phyloP scores from a whole-genome alignment of 345 rosid genomes.

The Physaria fendleri region DNA sequence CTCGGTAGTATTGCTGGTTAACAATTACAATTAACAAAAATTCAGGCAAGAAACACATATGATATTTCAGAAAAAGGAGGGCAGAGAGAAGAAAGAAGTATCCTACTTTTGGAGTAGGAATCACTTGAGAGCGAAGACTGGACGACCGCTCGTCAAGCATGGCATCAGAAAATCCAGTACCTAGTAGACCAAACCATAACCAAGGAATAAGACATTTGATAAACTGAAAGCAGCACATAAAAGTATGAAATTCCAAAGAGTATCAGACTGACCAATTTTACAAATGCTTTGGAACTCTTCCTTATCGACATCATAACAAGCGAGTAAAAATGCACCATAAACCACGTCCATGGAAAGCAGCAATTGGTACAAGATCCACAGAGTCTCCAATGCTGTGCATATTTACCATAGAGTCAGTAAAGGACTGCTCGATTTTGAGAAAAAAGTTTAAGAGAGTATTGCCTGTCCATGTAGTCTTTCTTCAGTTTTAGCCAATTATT shows the following conservation, averaged over 20 bases:
- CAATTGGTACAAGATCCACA: constrained; percentile 92
- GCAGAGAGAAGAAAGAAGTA: neutral
- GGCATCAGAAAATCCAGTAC: constrained; percentile 84
- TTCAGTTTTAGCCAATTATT: constrained; percentile 90
- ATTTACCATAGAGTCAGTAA: constrained; percentile 9
- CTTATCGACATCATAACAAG: constrained; percentile 69
- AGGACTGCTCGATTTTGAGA: neutral
- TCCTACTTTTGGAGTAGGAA: constrained; percentile 68
- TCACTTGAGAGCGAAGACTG: constrained; percentile 77
- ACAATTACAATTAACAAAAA: neutral
- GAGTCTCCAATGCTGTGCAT: constrained; percentile 80
- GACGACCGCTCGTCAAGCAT: constrained; percentile 77
- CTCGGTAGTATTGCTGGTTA: constrained; percentile 67
- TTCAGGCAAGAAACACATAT: neutral
- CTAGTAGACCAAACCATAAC: constrained; percentile 31
- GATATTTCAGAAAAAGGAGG: neutral
- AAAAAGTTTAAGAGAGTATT: neutral
- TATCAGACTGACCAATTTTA: constrained; percentile 63
- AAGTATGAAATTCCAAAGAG: neutral
- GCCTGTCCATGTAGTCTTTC: constrained; percentile 95
- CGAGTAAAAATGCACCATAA: constrained; percentile 93
- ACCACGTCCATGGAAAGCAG: constrained; percentile 95
- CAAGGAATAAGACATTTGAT: neutral
- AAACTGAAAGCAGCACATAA: neutral
- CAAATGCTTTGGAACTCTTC: constrained; percentile 94